Conservation (phyloP, 2,329 filamentous ascomycete genomes). For the Beauveria sp. region DNA sequence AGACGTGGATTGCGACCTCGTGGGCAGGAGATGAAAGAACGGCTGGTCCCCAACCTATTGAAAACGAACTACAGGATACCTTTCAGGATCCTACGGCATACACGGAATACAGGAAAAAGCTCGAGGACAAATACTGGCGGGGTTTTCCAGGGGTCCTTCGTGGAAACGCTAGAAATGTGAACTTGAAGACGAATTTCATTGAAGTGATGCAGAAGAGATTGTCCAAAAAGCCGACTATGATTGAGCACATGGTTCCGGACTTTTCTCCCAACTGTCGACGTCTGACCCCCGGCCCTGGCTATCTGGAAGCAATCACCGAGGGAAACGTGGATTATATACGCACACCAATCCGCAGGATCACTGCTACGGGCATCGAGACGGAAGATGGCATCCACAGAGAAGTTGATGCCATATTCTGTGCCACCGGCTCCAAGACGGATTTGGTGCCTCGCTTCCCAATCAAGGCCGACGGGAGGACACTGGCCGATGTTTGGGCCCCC, state of each 20-base stretch:
- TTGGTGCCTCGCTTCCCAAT: slow-evolving; percentile 55
- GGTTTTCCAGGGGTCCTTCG: slow-evolving; percentile 48
- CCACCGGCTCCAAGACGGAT: slow-evolving; percentile 58
- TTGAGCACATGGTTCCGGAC: slow-evolving; percentile 50
- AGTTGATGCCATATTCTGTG: slow-evolving; percentile 60
- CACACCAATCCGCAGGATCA: slow-evolving; percentile 50
- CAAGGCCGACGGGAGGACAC: slow-evolving; percentile 43
- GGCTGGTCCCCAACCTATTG: slow-evolving; percentile 47
- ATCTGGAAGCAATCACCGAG: slow-evolving; percentile 55
- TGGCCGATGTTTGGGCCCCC: slow-evolving; percentile 49
- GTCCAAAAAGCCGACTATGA: slow-evolving; percentile 45
- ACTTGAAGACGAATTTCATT: slow-evolving; percentile 38
- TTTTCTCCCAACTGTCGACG: slow-evolving; percentile 59
- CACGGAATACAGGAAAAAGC: slow-evolving; percentile 47
- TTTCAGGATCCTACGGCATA: slow-evolving; percentile 57
- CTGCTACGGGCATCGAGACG: slow-evolving; percentile 51
- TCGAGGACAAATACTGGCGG: slow-evolving; percentile 56
- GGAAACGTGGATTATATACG: slow-evolving; percentile 56
- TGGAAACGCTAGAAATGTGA: slow-evolving; percentile 40
- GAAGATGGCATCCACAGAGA: slow-evolving; percentile 47
- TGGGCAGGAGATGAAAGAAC: slow-evolving; percentile 50
- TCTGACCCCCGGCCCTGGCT: slow-evolving; percentile 58
- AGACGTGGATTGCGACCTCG: slow-evolving; percentile 60
- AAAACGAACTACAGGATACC: slow-evolving; percentile 45
- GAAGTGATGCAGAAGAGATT: slow-evolving; percentile 45